Evolutionary conservation across 2,329 filamentous ascomycete species (phyloP).

Genomic region (Aspergillus flavus): DNA sequence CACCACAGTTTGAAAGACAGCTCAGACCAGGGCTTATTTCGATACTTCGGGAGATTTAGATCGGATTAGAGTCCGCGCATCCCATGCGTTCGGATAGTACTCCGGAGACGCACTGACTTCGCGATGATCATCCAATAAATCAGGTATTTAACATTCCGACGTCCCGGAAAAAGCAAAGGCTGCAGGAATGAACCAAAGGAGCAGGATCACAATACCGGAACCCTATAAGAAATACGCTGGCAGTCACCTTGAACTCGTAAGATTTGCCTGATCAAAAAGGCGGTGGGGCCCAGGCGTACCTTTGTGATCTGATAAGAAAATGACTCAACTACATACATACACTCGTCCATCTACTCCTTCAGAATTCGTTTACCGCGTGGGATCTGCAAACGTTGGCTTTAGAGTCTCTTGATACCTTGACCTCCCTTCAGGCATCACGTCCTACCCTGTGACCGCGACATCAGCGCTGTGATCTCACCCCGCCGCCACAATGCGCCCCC

Average conservation of each 20-base stretch:
- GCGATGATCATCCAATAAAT: not conserved
- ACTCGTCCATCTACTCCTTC: not conserved
- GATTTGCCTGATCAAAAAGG: not conserved
- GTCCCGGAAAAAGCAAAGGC: not conserved
- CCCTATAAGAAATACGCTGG: not conserved
- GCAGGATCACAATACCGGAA: not conserved
- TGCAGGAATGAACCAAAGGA: not conserved
- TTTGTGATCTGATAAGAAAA: not conserved
- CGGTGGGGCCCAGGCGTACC: not conserved
- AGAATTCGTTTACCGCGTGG: not conserved
- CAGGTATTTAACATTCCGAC: not conserved
- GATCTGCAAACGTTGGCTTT: not conserved
- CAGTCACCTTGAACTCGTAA: not conserved
- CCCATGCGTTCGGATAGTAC: not conserved
- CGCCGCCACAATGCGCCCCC: constrained; percentile 38
- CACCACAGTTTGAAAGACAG: not conserved
- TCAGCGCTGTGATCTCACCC: not conserved
- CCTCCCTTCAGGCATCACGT: not conserved
- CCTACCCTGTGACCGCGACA: not conserved
- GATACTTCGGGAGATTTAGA: not conserved
- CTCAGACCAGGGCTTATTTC: not conserved
- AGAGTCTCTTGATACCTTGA: too few relatives aligned
- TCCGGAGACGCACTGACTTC: not conserved
- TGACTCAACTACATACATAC: not conserved
- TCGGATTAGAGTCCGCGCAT: not conserved